A percentile compares a stretch with the other conserved stretches of the same genome.
phyloP scores from a whole-genome alignment of 208 protist species.

The Phytomonas serpens region DNA sequence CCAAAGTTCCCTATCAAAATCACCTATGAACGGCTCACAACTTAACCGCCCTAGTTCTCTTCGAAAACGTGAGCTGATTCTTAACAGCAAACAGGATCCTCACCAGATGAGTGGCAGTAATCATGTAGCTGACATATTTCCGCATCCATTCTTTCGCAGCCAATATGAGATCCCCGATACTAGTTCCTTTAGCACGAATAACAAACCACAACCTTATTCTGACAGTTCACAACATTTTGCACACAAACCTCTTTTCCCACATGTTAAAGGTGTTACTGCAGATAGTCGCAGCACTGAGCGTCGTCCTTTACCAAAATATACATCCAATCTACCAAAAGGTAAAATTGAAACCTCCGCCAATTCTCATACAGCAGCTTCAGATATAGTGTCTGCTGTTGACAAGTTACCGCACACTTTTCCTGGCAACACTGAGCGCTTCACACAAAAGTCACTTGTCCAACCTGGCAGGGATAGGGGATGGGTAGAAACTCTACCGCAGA shows the following conservation, averaged over 20 bases:
- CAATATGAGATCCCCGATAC: neutral
- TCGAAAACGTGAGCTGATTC: neutral
- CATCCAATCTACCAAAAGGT: neutral
- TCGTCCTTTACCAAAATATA: neutral
- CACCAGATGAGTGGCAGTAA: neutral
- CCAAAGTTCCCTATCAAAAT: neutral
- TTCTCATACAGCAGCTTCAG: neutral
- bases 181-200: neutral
- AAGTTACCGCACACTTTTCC: neutral
- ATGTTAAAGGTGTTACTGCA: neutral
- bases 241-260: neutral
- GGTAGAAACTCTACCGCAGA: neutral
- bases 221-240: neutral
- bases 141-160: constrained; percentile 56
- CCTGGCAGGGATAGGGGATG: neutral
- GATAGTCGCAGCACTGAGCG: neutral
- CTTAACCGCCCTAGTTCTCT: neutral
- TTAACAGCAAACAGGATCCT: neutral
- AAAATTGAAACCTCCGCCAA: neutral
- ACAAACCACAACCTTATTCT: neutral
- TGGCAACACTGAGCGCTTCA: neutral
- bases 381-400: neutral
- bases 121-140: constrained; percentile 53
- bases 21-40: neutral
- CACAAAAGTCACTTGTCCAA: neutral